These are phyloP conservation scores for Quaeritorhiza haematococci DNA, from an alignment of 371 early-diverging fungal species.

Conservation along the genomic window DNA sequence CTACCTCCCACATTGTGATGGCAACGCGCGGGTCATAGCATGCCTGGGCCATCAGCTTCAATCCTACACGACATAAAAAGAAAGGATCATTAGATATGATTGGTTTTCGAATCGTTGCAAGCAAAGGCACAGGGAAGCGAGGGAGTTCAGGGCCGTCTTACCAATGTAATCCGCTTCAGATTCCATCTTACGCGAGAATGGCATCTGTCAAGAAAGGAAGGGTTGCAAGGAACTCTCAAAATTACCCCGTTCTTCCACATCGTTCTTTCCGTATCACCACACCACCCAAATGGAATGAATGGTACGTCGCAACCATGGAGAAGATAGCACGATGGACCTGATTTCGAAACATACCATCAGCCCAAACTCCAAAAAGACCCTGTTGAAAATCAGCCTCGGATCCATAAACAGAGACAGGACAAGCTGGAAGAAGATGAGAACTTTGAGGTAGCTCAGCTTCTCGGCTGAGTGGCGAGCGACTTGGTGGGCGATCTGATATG, in stretches of 20 bases:
- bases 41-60: constrained; percentile 84
- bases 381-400: constrained; percentile 43
- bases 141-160: no score
- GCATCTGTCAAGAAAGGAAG: constrained; percentile 27
- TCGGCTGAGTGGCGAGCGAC: constrained; percentile 50
- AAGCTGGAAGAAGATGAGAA: constrained; percentile 48
- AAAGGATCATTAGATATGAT: neutral
- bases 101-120: neutral
- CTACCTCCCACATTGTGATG: constrained; percentile 43
- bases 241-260: no score
- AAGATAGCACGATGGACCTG: neutral
- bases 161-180: constrained; percentile 87
- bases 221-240: no score
- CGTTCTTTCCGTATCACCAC: no score
- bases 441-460: constrained; percentile 74
- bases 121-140: no score
- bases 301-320: no score
- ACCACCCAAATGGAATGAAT: no score
- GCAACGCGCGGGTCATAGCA: constrained; percentile 87
- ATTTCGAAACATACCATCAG: constrained; percentile 37
- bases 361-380: constrained; percentile 50
- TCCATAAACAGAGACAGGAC: constrained; percentile 50
- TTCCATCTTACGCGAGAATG: constrained; percentile 81
- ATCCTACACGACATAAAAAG: constrained; percentile 21
- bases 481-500: constrained; percentile 65